phyloP scores from a whole-genome alignment of 495 filamentous ascomycete genomes.

The Penicillium arizonense region DNA sequence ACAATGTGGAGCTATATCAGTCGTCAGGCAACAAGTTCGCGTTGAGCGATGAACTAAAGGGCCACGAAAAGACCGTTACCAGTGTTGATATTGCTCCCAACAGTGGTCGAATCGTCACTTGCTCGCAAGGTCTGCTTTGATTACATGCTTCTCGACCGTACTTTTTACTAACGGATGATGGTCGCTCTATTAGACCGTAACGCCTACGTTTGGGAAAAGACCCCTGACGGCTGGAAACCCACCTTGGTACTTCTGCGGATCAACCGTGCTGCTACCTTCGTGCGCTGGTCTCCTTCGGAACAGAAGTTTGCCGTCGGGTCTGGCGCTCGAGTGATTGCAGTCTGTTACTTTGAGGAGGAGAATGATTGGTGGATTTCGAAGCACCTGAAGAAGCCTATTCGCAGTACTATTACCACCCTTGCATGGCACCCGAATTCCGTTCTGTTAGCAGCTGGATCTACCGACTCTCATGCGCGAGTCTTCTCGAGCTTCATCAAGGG shows the following conservation, averaged over 20 bases:
- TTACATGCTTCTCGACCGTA: not conserved
- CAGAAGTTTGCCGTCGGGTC: slow-evolving; percentile 97
- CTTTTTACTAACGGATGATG: not conserved
- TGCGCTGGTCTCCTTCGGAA: slow-evolving; percentile 96
- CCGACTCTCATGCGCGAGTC: slow-evolving; percentile 95
- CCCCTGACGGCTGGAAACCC: slow-evolving; percentile 88
- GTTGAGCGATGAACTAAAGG: slow-evolving; percentile 86
- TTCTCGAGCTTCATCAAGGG: slow-evolving; percentile 97
- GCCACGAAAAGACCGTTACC: slow-evolving; percentile 95
- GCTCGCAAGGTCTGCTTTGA: slow-evolving; percentile 74
- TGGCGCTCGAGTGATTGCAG: slow-evolving; percentile 90
- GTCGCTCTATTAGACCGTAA: slow-evolving; percentile 73
- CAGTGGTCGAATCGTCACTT: slow-evolving; percentile 91
- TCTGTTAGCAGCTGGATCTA: slow-evolving; percentile 87
- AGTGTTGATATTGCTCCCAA: slow-evolving; percentile 92
- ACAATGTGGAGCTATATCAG: slow-evolving; percentile 84
- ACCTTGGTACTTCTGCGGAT: slow-evolving; percentile 96
- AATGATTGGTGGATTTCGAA: slow-evolving; percentile 99
- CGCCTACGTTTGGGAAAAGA: slow-evolving; percentile 95
- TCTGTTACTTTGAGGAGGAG: slow-evolving; percentile 98
- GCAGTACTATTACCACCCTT: slow-evolving; percentile 90
- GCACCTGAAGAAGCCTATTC: slow-evolving; percentile 97
- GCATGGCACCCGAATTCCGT: slow-evolving; percentile 98
- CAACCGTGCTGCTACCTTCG: slow-evolving; percentile 94
- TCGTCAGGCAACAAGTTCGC: slow-evolving; percentile 72